phyloP scores from a whole-genome alignment of 805 yeast genomes.

The Ogataea henricii region DNA sequence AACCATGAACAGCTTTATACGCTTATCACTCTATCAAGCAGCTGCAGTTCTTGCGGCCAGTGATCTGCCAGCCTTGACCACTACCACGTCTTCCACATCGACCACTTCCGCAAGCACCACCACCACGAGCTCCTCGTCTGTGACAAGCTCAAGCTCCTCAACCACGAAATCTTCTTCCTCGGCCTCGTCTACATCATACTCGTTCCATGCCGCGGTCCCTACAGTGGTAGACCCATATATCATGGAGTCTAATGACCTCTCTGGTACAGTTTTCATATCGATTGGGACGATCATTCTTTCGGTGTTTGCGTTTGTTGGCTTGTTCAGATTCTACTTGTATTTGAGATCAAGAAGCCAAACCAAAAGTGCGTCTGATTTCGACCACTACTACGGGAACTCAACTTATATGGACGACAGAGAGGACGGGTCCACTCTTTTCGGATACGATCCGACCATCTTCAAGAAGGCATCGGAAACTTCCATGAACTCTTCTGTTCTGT shows the following conservation, averaged over 20 bases:
- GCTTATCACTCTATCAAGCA: neutral
- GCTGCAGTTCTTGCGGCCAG: neutral
- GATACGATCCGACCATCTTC: slow-evolving; percentile 13
- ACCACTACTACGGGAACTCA: slow-evolving; percentile 20
- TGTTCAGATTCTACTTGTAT: slow-evolving; percentile 28
- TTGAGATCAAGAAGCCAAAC: slow-evolving; percentile 30
- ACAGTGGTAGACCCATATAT: slow-evolving; percentile 36
- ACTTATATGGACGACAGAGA: slow-evolving; percentile 10
- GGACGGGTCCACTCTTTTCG: slow-evolving; percentile 18
- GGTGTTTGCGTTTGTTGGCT: slow-evolving; percentile 23
- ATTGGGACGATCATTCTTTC: slow-evolving; percentile 39
- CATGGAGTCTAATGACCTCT: slow-evolving; percentile 27
- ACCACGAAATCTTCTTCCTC: slow-evolving; percentile 1
- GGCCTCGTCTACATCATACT: slow-evolving; percentile 15
- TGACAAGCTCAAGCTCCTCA: neutral
- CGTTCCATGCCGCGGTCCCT: slow-evolving; percentile 26
- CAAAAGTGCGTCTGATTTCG: slow-evolving; percentile 16
- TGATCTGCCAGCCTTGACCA: slow-evolving; percentile 10
- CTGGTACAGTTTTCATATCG: slow-evolving; percentile 45
- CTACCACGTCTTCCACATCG: slow-evolving; percentile 4
- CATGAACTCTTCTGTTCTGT: slow-evolving; percentile 7
- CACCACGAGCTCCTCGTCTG: too few relatives aligned
- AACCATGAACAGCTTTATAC: neutral
- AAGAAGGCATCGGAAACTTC: slow-evolving; percentile 14
- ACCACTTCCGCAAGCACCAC: neutral